Conservation (phyloP, 768 basidiomycete species). For the Coprinopsis strossmayeri region DNA sequence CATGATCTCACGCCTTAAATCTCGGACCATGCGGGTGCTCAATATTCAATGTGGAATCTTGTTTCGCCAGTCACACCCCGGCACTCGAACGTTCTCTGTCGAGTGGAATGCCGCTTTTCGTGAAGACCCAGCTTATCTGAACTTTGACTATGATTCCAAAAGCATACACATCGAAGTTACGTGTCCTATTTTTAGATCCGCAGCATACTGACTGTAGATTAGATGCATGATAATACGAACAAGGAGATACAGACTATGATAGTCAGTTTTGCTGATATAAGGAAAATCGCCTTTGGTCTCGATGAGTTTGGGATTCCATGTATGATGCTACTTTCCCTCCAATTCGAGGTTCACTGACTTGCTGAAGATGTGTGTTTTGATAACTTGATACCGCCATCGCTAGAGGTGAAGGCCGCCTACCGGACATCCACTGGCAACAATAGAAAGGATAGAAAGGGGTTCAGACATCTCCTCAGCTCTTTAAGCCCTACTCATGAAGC, state of each 20-base stretch:
- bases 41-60: constrained; percentile 62
- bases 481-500: constrained; percentile 49
- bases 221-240: too few relatives aligned
- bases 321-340: constrained; percentile 23
- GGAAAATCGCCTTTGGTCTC: constrained; percentile 51
- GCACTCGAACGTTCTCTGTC: constrained; percentile 53
- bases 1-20: constrained; percentile 36
- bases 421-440: constrained; percentile 37
- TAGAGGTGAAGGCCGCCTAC: constrained; percentile 56
- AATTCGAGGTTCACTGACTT: not conserved
- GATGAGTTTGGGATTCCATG: constrained; percentile 52
- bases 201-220: too few relatives aligned
- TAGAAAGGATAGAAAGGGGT: constrained; percentile 33
- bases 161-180: constrained; percentile 55
- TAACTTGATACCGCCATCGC: constrained; percentile 51
- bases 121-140: constrained; percentile 33
- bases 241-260: constrained; percentile 45
- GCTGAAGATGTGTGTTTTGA: constrained; percentile 61
- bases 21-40: constrained; percentile 48
- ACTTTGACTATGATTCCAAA: constrained; percentile 66
- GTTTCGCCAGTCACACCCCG: constrained; percentile 24
- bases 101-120: constrained; percentile 54
- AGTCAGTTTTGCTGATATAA: constrained; percentile 50
- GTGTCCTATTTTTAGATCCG: constrained; percentile 1
- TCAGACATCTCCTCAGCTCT: constrained; percentile 49